Evolutionary conservation across 2,329 filamentous ascomycete species (phyloP).

Genomic region (Periconia sp.): DNA sequence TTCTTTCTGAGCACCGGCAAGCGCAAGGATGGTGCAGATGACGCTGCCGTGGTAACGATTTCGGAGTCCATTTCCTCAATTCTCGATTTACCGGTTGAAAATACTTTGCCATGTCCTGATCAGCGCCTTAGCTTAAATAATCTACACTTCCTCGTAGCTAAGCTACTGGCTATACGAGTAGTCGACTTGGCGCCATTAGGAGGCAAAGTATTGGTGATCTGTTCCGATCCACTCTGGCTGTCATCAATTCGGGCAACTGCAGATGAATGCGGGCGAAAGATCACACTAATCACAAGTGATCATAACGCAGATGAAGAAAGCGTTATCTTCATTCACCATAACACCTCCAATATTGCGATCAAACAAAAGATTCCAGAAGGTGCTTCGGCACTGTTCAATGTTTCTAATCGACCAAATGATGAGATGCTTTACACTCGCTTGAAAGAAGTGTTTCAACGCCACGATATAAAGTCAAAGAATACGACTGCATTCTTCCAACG

Average conservation of each 20-base stretch:
- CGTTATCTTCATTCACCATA: conserved; percentile 7
- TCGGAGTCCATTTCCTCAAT: no score
- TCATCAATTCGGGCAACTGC: conserved; percentile 8
- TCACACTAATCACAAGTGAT: conserved; percentile 12
- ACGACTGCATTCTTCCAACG: conserved; percentile 6
- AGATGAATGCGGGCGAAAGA: not conserved
- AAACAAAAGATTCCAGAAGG: conserved; percentile 5
- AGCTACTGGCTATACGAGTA: conserved; percentile 10
- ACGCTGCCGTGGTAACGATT: no score
- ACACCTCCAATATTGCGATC: conserved; percentile 8
- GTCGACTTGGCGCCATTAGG: not conserved
- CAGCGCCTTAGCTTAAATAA: no score
- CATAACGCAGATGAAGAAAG: not conserved
- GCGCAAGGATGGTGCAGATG: not conserved
- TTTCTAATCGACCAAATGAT: conserved; percentile 11
- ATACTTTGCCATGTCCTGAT: no score
- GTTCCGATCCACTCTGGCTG: conserved; percentile 10
- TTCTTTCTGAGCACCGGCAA: not conserved
- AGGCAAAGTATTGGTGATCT: conserved; percentile 7
- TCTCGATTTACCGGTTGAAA: no score
- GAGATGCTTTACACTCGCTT: conserved; percentile 9
- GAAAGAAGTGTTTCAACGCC: not conserved
- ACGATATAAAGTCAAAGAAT: conserved; percentile 1
- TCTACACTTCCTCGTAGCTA: conserved; percentile 5
- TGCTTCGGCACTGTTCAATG: conserved; percentile 8